A percentile compares a stretch with the other conserved stretches of the same genome.
These are phyloP conservation scores for Candida tammaniensis DNA, from an alignment of 805 yeast genomes.

Conservation along the genomic window DNA sequence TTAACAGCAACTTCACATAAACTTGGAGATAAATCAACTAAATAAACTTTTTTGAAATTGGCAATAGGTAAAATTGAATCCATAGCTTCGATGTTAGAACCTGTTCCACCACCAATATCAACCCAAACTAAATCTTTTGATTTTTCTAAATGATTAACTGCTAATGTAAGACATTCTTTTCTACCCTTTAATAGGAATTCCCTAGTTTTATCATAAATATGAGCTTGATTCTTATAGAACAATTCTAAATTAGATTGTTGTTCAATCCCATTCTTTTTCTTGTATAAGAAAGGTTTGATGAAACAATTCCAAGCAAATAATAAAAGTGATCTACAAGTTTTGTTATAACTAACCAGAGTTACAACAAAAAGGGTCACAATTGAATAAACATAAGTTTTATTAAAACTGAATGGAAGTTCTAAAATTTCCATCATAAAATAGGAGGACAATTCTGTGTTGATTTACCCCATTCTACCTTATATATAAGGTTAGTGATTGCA, in stretches of 20 bases:
- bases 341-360: constrained; percentile 1
- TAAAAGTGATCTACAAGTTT: constrained; percentile 17
- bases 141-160: constrained; percentile 52
- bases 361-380: neutral
- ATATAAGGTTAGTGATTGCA: neutral
- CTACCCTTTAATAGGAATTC: constrained; percentile 66
- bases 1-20: constrained; percentile 68
- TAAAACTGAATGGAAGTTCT: constrained; percentile 2
- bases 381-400: constrained; percentile 1
- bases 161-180: constrained; percentile 57
- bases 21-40: constrained; percentile 76
- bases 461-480: no score
- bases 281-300: constrained; percentile 51
- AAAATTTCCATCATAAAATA: constrained; percentile 6
- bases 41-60: constrained; percentile 62
- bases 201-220: constrained; percentile 72
- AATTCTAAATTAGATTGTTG: constrained; percentile 65
- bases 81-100: constrained; percentile 78
- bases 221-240: constrained; percentile 76
- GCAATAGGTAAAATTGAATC: constrained; percentile 47
- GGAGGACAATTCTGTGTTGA: no score
- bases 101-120: constrained; percentile 87
- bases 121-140: constrained; percentile 59
- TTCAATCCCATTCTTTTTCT: constrained; percentile 17
- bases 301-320: constrained; percentile 52